Evolutionary conservation across 225 moss, liverwort and hornwort genomes (phyloP), one percentile per base, ranked within the genome.

Genomic region (Bryoerythrophyllum caledonicum): DNA sequence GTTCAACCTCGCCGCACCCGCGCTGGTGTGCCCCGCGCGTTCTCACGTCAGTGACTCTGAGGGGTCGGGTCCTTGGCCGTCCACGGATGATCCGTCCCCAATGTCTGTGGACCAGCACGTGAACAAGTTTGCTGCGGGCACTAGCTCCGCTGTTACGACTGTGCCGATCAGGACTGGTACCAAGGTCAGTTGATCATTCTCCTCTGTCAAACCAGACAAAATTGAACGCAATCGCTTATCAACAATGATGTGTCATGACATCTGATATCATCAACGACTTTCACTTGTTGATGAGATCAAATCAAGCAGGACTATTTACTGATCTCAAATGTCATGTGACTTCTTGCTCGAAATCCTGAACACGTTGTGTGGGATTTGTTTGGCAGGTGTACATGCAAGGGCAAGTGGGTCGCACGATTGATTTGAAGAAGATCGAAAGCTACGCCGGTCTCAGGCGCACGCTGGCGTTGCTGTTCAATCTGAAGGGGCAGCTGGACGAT

Each of bases 81-180:
- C 46, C 13, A 5, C 72, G 1, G 79, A 78, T 3, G 74, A 78
- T 7, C 75, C 81, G 6, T 84, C 78, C 44, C 62, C 73, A 8
- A 73, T 60, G 20, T 76, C 76, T 4, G 60, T 68, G 0, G 83
- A 80, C 34, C 84, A 76, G 40, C 32, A 63, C 15, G 41, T 68
- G 30, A 78, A 51, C 74, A 82, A 56, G 74, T 73, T 81, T 10
- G 30, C 55, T n/a, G 68, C 72, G 7, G 72, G 74, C 48, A 80
- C 85, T 19, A 85, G 83, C 43, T 85, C 80, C 3, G 52, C 34
- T 40, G 14, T 30, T 1, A 28, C 59, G 6, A 56, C 70, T 38
- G n/a, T 73, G 23, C 89, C 91, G 35, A 52, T 89, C 52, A 80
- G 94, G 40, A 89, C 72, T 63, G 89, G 79, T 35, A 92, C 88